Evolutionary conservation across 441 rosid species (phyloP).

Genomic region (Populus tomentosa): DNA sequence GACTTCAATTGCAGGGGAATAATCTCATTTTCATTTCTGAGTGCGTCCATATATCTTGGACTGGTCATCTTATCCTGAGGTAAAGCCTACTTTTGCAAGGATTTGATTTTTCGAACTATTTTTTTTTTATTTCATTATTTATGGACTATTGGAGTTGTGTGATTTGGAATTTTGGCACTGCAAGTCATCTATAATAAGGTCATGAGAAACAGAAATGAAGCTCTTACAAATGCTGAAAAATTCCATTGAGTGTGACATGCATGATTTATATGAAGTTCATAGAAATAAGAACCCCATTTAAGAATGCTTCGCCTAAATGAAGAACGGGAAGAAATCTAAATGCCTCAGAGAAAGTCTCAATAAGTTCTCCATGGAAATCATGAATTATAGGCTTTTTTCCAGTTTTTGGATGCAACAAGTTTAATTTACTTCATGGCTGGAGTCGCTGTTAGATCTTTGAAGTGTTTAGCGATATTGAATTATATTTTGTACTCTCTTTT

Average conservation of each 20-base stretch:
- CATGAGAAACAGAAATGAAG: background rate
- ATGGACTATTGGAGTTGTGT: background rate
- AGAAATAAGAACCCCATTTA: background rate
- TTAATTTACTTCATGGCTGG: background rate
- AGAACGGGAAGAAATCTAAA: background rate
- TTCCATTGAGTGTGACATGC: background rate
- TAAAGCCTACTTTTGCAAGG: constrained; percentile 14
- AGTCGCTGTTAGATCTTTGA: background rate
- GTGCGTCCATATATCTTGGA: constrained; percentile 71
- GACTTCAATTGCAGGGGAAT: constrained; percentile 62
- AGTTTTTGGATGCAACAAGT: background rate
- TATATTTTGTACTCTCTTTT: background rate
- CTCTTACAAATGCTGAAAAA: background rate
- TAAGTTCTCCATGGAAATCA: background rate
- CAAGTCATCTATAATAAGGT: background rate
- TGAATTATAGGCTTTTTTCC: background rate
- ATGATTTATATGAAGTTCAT: background rate
- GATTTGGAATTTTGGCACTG: background rate
- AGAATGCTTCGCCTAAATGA: background rate
- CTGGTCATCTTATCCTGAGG: constrained; percentile 75
- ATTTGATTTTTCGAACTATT: background rate
- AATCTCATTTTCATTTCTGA: constrained; percentile 72
- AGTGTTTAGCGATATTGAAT: background rate
- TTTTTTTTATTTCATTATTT: background rate
- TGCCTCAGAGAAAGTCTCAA: background rate